Evolutionary conservation across 2,329 filamentous ascomycete species (phyloP).

Genomic region (Sporothrix brasiliensis): DNA sequence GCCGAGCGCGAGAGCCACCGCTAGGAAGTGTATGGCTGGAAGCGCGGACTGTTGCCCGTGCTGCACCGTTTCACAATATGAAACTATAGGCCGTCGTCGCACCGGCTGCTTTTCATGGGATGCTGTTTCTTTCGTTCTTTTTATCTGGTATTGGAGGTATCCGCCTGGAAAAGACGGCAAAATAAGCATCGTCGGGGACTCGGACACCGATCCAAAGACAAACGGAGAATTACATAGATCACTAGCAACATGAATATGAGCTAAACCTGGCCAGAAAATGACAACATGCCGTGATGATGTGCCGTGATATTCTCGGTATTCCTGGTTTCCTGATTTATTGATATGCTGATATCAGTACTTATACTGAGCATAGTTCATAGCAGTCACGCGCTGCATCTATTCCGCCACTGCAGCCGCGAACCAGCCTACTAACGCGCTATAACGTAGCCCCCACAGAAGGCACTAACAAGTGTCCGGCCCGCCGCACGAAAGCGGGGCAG

Average conservation of each 20-base stretch:
- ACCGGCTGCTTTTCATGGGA: background rate
- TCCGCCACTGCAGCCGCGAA: background rate
- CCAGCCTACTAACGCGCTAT: background rate
- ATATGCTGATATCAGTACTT: background rate
- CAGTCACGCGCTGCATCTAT: background rate
- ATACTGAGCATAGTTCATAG: background rate
- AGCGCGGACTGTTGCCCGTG: too few species aligned
- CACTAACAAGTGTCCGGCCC: conserved; percentile 17
- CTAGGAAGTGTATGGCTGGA: conserved; percentile 8
- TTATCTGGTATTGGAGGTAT: background rate
- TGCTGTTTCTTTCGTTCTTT: too few species aligned
- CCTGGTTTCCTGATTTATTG: background rate
- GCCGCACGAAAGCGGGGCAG: conserved; percentile 25
- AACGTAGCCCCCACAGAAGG: background rate
- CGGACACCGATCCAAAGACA: background rate
- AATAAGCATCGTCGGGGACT: conserved; percentile 7
- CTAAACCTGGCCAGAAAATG: background rate
- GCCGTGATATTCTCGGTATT: too few species aligned
- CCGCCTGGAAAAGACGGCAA: conserved; percentile 10
- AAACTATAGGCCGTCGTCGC: background rate
- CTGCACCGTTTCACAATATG: too few species aligned
- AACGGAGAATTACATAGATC: conserved; percentile 11
- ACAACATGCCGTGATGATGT: background rate
- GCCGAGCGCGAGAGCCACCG: conserved; percentile 56
- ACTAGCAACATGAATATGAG: background rate